Conservation (phyloP, 768 basidiomycete species). For the Thelephora ganbajun region DNA sequence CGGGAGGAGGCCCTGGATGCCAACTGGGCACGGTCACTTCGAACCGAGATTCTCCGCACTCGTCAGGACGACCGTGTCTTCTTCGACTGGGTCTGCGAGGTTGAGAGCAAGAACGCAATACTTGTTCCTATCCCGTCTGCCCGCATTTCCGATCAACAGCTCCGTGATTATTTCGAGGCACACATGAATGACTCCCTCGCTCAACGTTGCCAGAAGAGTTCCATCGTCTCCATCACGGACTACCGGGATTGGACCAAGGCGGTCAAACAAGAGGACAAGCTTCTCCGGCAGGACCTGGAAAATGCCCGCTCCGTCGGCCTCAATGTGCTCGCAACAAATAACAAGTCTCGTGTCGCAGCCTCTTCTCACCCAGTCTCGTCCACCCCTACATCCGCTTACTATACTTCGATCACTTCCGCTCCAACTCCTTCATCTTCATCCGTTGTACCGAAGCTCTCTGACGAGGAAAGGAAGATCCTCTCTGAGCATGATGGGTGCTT, state of each 20-base stretch:
- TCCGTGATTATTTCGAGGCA: background rate
- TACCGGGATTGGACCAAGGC: background rate
- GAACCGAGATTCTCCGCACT: background rate
- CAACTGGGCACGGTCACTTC: background rate
- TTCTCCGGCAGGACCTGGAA: background rate
- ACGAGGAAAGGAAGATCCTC: background rate
- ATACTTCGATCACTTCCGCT: too few relatives aligned
- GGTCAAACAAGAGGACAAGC: background rate
- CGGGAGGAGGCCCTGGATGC: background rate
- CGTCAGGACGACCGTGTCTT: background rate
- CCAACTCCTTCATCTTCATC: too few relatives aligned
- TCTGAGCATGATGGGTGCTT: background rate
- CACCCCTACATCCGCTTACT: background rate
- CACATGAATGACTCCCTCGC: background rate
- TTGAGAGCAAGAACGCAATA: background rate
- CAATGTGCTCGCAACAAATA: background rate
- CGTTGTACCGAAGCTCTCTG: background rate
- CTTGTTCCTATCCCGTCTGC: background rate
- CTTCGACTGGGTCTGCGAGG: background rate
- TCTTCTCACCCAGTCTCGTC: too few relatives aligned
- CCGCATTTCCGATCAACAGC: background rate
- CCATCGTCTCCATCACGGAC: background rate
- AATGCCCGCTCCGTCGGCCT: background rate
- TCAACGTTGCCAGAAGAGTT: background rate
- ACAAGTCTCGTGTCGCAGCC: background rate